Evolutionary conservation across 2,329 filamentous ascomycete species (phyloP), one percentile per base, ranked within the genome.

Genomic region (Diaporthe longicolla): DNA sequence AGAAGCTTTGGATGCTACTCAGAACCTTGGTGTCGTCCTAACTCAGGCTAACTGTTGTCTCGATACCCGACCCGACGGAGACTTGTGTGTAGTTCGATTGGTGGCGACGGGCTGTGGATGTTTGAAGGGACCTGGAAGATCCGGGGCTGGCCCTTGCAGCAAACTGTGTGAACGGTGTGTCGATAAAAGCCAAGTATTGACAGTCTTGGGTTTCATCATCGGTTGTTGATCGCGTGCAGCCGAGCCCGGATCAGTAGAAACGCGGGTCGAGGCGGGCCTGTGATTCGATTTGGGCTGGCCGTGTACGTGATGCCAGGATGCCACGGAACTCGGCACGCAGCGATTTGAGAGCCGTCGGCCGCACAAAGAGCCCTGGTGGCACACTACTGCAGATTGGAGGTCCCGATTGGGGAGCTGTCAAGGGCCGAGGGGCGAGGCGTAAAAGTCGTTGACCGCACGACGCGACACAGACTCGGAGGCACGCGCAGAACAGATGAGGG

Each of bases 191-290:
- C 63, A 43, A 45, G 59, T 55, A n/a, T 55, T 54, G 40, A 55
- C 52, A 68, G 61, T 58, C 37, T 37, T 40, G 58, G 59, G 71
- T 73, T 73, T 73, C 71, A 73, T 70, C 61, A 40, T 26, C 45
- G 45, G 48, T 29, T 40, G 29, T 54, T 48, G 5, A 21, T 54
- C 21, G 26, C 40, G 17, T 54, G 21, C 63, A 35, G 48, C 8
- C 48, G 63, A 48, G 48, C 65, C 37, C 65, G 65, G 65, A 45
- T 57, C 55, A 58, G 48, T 13, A 70, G 17, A 63, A 57, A 63
- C 58, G 63, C 63, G 63, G 65, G 70, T 68, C 71, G 65, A 48
- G 55, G 40, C 29, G 37, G 37, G 40, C 10, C 61, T 48, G 13
- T 65, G 57, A 68, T 72, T 58, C 59, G 59, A 43, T 43, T 43